Base-by-base conservation (phyloP, 805 yeast genomes). In the Yarrowia porcina region DNA sequence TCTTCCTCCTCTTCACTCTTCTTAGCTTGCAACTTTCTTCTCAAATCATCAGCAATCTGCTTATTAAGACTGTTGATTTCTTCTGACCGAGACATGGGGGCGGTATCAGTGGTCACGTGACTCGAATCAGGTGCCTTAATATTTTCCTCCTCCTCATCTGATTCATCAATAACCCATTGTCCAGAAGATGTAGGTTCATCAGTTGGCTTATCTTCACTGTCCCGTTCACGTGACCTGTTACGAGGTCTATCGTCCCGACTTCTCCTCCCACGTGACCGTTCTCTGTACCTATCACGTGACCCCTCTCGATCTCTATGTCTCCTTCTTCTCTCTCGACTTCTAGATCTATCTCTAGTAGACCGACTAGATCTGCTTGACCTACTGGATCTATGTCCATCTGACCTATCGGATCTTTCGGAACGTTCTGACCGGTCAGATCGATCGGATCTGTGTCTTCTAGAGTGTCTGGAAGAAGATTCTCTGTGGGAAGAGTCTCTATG, bases 31-130 rank as follows among this genome's bases (percentile, higher is more conserved):
- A 52, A 23, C 25, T 52, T 52, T 9, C 12, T 25, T 7, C 59
- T 7, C 18, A 52, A n/a, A 25, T 52, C 44, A 2, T 36, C 59
- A 12, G 59, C 59, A 23, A 35, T 36, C 33, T 36, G 42, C 44
- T 52, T n/a, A n/a, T 52, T 52, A 23, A 52, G 44, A 25, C 44
- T 25, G 18, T 49, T 33, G 56, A 49, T 49, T 10, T 49, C 56
- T 28, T 49, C 56, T 2, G 33, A 8, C 1, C 50, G 50, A 15
- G 47, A 3, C 6, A 17, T 15, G 17, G 36, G 36, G 7, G 18
- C 35, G 35, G n/a, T 12, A 4, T 13, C 4, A 2, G 3, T 9
- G 23, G 41, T 36, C 23, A 36, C 39, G 39, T 35, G 39, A 7
- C 21, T 21, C 6, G 20, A 8, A 13, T 30, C 13, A 15, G 2